These are phyloP conservation scores for Pulveroboletus sp. DNA, from an alignment of 768 basidiomycete species.

Conservation along the genomic window DNA sequence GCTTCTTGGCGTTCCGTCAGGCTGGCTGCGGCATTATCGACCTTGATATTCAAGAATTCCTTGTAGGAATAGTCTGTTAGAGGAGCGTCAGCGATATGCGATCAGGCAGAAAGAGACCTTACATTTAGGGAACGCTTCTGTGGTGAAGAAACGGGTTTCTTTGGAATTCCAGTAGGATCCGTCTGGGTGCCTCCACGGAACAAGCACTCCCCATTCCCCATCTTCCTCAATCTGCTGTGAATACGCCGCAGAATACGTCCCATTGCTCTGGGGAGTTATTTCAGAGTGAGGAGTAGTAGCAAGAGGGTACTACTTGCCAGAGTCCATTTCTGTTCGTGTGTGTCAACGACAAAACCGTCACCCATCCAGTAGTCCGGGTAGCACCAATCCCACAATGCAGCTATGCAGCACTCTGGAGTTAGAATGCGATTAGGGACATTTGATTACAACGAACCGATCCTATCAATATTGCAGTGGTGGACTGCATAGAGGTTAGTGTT, in stretches of 20 bases:
- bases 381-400: slow-evolving; percentile 31
- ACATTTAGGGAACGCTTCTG: slow-evolving; percentile 23
- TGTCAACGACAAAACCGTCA: slow-evolving; percentile 16
- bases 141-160: slow-evolving; percentile 22
- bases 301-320: slow-evolving; percentile 10
- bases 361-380: slow-evolving; percentile 30
- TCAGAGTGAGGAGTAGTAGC: neutral
- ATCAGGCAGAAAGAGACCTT: neutral
- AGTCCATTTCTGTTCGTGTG: slow-evolving; percentile 18
- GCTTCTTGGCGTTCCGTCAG: slow-evolving; percentile 16
- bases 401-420: slow-evolving; percentile 4
- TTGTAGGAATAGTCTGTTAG: slow-evolving; percentile 27
- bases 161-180: slow-evolving; percentile 26
- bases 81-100: neutral
- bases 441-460: slow-evolving; percentile 19
- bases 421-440: neutral
- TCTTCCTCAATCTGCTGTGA: slow-evolving; percentile 19
- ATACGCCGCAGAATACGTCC: slow-evolving; percentile 23
- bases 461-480: slow-evolving; percentile 25
- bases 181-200: slow-evolving; percentile 23
- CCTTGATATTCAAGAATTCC: slow-evolving; percentile 25
- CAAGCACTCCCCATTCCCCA: slow-evolving; percentile 16
- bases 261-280: slow-evolving; percentile 11
- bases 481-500: slow-evolving; percentile 8
- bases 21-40: slow-evolving; percentile 16